Conservation (phyloP, 2,329 filamentous ascomycete genomes). For the Monilinia aucupariae region DNA sequence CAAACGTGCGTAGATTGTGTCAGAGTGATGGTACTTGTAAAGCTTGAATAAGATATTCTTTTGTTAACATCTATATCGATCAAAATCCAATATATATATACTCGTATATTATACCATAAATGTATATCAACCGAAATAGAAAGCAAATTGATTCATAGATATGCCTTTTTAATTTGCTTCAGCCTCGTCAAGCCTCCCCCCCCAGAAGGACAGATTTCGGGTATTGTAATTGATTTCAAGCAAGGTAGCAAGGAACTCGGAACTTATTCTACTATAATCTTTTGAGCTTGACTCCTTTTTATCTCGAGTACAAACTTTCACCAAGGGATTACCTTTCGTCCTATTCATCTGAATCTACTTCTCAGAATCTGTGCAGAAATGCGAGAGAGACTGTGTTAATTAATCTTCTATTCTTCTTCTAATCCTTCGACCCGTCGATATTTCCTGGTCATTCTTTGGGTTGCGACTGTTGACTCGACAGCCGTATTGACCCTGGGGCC, state of each 20-base stretch:
- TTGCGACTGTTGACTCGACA: slow-evolving; percentile 5
- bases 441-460: slow-evolving; percentile 5
- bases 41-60: not conserved
- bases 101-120: too few relatives aligned
- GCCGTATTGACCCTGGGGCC: slow-evolving; percentile 9
- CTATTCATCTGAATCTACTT: slow-evolving; percentile 10
- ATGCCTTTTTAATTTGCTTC: not conserved
- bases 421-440: slow-evolving; percentile 9
- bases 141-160: too few relatives aligned
- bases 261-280: slow-evolving; percentile 11
- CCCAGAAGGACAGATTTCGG: slow-evolving; percentile 18
- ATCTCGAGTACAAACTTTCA: slow-evolving; percentile 11
- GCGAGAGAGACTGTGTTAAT: slow-evolving; percentile 28
- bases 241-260: slow-evolving; percentile 1
- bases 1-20: too few relatives aligned
- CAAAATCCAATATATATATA: too few relatives aligned
- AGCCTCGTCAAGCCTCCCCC: slow-evolving; percentile 17
- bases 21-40: not conserved
- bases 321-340: slow-evolving; percentile 16
- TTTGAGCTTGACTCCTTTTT: slow-evolving; percentile 14
- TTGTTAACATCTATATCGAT: too few relatives aligned
- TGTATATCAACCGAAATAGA: too few relatives aligned
- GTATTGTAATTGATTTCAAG: slow-evolving; percentile 13
- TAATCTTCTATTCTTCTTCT: slow-evolving; percentile 17
- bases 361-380: slow-evolving; percentile 28